A percentile compares a stretch with the other conserved stretches of the same genome.
Evolutionary conservation across 345 rosid genomes (phyloP).

Genomic region (Cardamine occulta): DNA sequence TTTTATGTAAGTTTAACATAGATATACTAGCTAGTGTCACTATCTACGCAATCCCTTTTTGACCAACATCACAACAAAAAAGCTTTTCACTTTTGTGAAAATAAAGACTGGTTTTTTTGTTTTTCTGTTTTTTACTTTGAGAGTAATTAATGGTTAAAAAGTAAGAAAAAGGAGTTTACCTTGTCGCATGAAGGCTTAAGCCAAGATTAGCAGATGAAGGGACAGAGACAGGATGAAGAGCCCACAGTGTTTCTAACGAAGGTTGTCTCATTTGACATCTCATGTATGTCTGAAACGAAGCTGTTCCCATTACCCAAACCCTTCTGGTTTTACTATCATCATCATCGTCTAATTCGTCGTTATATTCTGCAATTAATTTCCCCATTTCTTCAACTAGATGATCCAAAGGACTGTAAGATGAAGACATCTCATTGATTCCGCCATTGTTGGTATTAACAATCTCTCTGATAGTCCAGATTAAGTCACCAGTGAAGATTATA

Average conservation of each 20-base stretch:
- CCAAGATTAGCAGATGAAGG: conserved; percentile 85
- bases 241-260: conserved; percentile 79
- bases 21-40: conserved; percentile 45
- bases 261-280: conserved; percentile 84
- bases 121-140: not conserved
- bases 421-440: conserved; percentile 25
- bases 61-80: conserved; percentile 38
- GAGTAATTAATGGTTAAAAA: conserved; percentile 38
- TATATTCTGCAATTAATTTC: conserved; percentile 49
- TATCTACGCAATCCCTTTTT: conserved; percentile 43
- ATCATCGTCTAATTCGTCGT: conserved; percentile 39
- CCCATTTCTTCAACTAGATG: conserved; percentile 70
- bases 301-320: conserved; percentile 80
- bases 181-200: conserved; percentile 77
- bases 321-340: conserved; percentile 51
- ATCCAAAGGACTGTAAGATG: conserved; percentile 58
- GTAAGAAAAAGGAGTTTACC: conserved; percentile 49
- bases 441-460: conserved; percentile 21
- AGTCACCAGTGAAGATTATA: conserved; percentile 76
- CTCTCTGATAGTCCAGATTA: conserved; percentile 66
- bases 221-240: conserved; percentile 79
- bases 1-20: conserved; percentile 36
- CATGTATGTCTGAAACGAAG: conserved; percentile 77
- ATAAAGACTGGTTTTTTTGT: conserved; percentile 10
- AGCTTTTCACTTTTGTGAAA: conserved; percentile 22